Evolutionary conservation across 2,329 filamentous ascomycete species (phyloP), one percentile per base, ranked within the genome.

Genomic region (Fusarium haematococcum): DNA sequence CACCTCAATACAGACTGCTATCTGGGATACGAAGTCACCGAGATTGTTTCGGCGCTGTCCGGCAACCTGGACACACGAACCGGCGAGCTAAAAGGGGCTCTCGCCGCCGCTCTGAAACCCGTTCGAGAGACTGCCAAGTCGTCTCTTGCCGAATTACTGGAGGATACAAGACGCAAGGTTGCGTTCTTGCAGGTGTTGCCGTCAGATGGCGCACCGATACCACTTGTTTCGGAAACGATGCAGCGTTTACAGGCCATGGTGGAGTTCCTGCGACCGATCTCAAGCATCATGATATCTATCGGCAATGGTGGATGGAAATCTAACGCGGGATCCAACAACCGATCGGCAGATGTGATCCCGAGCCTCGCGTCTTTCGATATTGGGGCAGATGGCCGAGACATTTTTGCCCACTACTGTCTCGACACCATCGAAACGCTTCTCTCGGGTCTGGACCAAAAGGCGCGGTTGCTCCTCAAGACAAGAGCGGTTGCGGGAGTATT

Each of bases 1-100:
- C 95, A 98, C 79, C 85, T 98, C 43, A 90, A 91, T 75, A 98
- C 95, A 0, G 97, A 99, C 82, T 98, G 96, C 83, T 98, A 94
- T 81, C 89, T 99, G 58, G 95, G 95, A 9, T 99, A 97, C 81
- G 97, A 99, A 81, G 94, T 98, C 35, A 94, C 97, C 35, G 96
- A 98, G 78, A 94, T 98, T 69, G 91, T 98, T 56, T 94, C 94
- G 1, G 89, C 89, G 14, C 88, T 98, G 57, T 95, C 95, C 3
- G 92, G 92, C 65, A 92, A 93, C 43, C 86, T 99, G 5, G 96
- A 98, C 73, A 89, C 90, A 6, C 91, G 93, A 70, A 97, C 95
- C 0, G 95, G 95, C 3, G 95, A 98, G 79, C 88, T 98, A 67
- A 98, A 98, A 81, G 87, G 90, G 33, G 90, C 94, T 7, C 90